Conservation (phyloP, 768 basidiomycete genomes). For the Rhizopogon vinicolor region DNA sequence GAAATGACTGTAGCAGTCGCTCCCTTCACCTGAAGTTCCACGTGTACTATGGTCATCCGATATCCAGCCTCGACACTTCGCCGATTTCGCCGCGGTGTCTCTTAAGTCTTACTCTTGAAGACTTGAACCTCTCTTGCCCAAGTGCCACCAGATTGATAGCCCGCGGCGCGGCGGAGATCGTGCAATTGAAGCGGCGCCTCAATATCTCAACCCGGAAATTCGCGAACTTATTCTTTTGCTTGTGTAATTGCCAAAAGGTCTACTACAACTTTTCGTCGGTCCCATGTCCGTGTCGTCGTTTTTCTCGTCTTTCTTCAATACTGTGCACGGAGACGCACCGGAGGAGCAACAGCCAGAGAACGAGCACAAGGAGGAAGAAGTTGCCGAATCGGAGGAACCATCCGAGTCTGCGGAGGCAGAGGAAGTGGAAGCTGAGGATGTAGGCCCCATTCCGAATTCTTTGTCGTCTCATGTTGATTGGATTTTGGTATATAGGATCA, state of each 20-base stretch:
- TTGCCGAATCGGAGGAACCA: conserved; percentile 14
- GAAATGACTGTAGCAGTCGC: too few relatives aligned
- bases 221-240: conserved; percentile 11
- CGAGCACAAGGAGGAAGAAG: conserved; percentile 20
- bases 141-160: too few relatives aligned
- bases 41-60: too few relatives aligned
- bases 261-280: conserved; percentile 5
- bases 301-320: conserved; percentile 39
- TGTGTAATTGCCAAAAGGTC: conserved; percentile 7
- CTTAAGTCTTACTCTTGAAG: too few relatives aligned
- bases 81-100: too few relatives aligned
- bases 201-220: conserved; percentile 21
- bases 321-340: conserved; percentile 38
- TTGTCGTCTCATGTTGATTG: not conserved
- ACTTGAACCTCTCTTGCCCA: too few relatives aligned
- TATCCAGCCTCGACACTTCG: too few relatives aligned
- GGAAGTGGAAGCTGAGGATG: conserved; percentile 41
- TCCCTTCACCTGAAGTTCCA: too few relatives aligned
- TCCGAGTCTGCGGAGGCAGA: conserved; percentile 33
- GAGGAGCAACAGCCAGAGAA: conserved; percentile 14
- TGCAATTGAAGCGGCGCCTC: conserved; percentile 14
- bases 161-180: too few relatives aligned
- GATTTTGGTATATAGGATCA: conserved; percentile 41
- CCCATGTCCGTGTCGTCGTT: conserved; percentile 39
- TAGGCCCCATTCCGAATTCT: conserved; percentile 14